Evolutionary conservation across 352 stramenopile genomes (phyloP), one percentile per base, ranked within the genome.

Genomic region (Pythium graminicola): DNA sequence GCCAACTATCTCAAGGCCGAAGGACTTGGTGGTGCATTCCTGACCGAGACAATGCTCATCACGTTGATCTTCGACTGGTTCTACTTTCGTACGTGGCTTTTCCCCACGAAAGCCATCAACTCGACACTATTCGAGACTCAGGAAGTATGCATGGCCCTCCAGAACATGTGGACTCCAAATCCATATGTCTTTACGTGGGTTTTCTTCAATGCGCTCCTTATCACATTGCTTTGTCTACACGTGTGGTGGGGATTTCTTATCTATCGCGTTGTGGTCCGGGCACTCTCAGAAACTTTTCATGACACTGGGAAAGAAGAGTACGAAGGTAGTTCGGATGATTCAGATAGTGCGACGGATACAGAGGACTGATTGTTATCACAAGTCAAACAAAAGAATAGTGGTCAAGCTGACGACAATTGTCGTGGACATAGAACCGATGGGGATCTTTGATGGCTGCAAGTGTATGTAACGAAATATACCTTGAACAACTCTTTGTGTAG

Each of bases 1-100:
- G 64, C 60, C 62, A 95, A 95, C 65, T 93, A 94, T 72, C 74
- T 94, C 54, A 91, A 93, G 51, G 58, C 93, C 39, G 84, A 94
- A 59, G 83, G 80, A 42, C 53, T 74, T 23, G 62, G 64, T 16
- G 83, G 81, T 16, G 50, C 85, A 24, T 94, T 93, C 44, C 59
- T 71, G 46, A 83, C 64, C 57, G 85, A 95, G 47, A 69, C 89
- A 24, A 41, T 82, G 17, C 93, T 92, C 54, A 69, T 83, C 20
- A 62, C 67, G 11, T 68, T 81, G 16, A 47, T 93, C 22, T 28
- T 69, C 24, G 57, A 80, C 40, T 95, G 85, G 85, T 64, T 86
- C 49, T 93, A 93, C 70, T 86, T 89, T 60, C 81, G 85, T 33
- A 81, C 93, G 65, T 95, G 86, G 67, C 63, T 88, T 43, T 95